A percentile compares a stretch with the other conserved stretches of the same genome.
phyloP scores from a whole-genome alignment of 257 asterid species.

The Solanum rostratum region DNA sequence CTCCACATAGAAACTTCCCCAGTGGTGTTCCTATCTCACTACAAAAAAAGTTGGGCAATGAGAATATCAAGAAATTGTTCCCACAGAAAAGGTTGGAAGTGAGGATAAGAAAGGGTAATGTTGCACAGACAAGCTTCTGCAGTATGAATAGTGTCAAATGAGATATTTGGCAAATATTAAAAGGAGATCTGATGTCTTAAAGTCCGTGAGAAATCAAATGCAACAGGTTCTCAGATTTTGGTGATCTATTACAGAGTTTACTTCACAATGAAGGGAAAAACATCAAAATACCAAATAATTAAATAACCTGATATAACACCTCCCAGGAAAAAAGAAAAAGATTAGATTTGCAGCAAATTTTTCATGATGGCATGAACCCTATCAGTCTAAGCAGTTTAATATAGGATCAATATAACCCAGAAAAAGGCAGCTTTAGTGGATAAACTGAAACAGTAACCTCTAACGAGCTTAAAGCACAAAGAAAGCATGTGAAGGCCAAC shows the following conservation, averaged over 20 bases:
- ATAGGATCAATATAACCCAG: not conserved
- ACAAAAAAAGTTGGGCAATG: constrained; percentile 13
- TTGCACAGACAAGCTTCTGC: not conserved
- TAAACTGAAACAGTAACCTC: not conserved
- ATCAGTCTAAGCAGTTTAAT: not conserved
- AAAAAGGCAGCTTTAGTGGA: not conserved
- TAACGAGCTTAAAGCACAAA: not conserved
- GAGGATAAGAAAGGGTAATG: not conserved
- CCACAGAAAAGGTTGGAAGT: not conserved
- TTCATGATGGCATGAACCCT: not conserved
- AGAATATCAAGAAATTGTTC: not conserved
- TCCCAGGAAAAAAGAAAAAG: not conserved
- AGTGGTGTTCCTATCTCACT: constrained; percentile 60
- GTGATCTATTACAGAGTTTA: not conserved
- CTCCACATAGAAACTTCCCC: constrained; percentile 54
- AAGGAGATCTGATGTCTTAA: not conserved
- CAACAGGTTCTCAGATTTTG: not conserved
- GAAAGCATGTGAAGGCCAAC: not conserved
- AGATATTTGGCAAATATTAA: not conserved
- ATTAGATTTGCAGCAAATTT: not conserved
- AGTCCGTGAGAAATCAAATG: not conserved
- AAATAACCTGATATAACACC: not conserved
- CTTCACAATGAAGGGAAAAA: not conserved
- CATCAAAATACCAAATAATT: not conserved
- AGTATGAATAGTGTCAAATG: not conserved